Evolutionary conservation across 163 green algal species (phyloP), one percentile per base, ranked within the genome.

Genomic region (Chloromonas sp.): DNA sequence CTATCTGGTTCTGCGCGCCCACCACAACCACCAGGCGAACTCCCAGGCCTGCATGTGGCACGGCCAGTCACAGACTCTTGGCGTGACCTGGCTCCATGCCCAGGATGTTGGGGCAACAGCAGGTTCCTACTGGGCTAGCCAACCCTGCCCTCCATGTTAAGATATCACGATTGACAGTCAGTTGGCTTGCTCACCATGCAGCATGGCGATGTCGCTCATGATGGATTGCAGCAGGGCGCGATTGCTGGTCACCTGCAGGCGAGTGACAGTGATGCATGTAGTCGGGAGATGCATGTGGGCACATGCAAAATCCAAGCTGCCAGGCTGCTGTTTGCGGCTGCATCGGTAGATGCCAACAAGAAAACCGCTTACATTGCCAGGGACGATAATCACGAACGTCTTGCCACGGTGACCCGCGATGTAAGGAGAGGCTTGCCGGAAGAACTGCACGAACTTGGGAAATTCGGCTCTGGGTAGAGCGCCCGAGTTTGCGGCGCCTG

Each of bases 301-400:
- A 76, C 66, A 76, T 76, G 66, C 36, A 36, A 36, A 36, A 36
- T 36, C 36, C 36, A 36, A 36, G 36, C 36, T 36, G 36, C 36
- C 36, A 36, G 36, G 36, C 36, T 36, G 36, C 36, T 36, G 36
- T 36, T 8, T n/a, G 70, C 70, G 13, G 70, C 70, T 13, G 8
- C 8, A 76, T 76, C 8, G 8, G 8, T n/a, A 13, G 8, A 76
- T n/a, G 13, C 8, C 70, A 76, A 13, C 8, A 13, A 76, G 70
- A 13, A n/a, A 8, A 76, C 70, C 11, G 77, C 89, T 89, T 74
- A 95, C 93, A 84, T 96, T 93, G 14, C 96, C 96, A 11, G 96
- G 96, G 0, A 98, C 90, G 14, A 97, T 90, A 13, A 98, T 88
- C 0, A 99, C 95, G 88, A 99, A 98, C 0, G 93, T 97, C 36